phyloP scores from a whole-genome alignment of 2,329 filamentous ascomycete species.

The Pseudocercospora musae region DNA sequence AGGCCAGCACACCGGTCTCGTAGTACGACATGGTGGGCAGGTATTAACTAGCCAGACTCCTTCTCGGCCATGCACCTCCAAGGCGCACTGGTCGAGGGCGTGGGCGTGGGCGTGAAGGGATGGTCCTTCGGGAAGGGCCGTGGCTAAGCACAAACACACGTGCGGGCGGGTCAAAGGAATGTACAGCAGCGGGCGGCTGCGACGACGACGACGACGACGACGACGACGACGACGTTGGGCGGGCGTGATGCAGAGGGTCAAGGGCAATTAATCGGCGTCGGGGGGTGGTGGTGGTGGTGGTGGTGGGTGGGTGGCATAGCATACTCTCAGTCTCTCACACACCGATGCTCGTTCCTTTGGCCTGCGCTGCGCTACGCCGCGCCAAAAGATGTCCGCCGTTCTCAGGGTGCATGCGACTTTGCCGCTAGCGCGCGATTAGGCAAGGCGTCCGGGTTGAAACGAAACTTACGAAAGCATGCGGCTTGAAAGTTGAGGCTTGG shows the following conservation, averaged over 20 bases:
- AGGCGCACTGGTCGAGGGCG: background rate
- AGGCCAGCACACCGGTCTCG: constrained; percentile 94
- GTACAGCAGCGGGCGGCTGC: background rate
- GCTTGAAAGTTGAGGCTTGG: too few relatives aligned
- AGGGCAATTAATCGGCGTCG: background rate
- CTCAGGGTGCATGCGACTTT: background rate
- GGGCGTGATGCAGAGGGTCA: background rate
- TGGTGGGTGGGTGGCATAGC: background rate
- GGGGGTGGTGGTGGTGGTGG: background rate
- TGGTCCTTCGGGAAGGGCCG: constrained; percentile 1
- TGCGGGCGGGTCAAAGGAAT: constrained; percentile 3
- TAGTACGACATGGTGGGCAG: constrained; percentile 75
- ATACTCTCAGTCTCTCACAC: too few relatives aligned
- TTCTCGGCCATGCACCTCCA: background rate
- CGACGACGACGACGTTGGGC: background rate
- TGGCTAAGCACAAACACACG: constrained; percentile 4
- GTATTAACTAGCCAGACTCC: too few relatives aligned
- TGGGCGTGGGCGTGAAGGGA: background rate
- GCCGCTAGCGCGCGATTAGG: background rate
- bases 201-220: too few relatives aligned
- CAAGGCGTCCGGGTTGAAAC: background rate
- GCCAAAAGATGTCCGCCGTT: background rate
- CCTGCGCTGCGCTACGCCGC: background rate
- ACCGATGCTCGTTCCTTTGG: background rate
- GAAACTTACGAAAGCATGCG: too few relatives aligned